Evolutionary conservation across 164 flowering plant genomes (phyloP).

Genomic region (Sextonia rubra): DNA sequence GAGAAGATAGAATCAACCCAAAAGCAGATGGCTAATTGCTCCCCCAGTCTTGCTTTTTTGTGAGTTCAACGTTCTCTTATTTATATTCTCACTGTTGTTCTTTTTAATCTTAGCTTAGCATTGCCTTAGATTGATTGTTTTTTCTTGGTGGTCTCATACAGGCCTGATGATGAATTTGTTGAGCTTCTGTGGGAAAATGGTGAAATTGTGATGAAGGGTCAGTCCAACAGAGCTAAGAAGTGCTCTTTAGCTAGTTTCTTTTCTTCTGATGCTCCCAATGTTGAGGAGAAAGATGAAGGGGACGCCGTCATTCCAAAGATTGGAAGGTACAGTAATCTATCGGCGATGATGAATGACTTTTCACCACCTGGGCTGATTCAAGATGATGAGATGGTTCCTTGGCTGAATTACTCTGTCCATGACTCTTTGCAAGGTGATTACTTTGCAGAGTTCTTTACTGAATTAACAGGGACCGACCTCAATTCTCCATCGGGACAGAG

Average conservation of each 20-base stretch:
- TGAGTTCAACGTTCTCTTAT: slow-evolving; percentile 25
- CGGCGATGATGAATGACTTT: slow-evolving; percentile 36
- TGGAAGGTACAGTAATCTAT: slow-evolving; percentile 34
- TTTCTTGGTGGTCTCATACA: slow-evolving; percentile 24
- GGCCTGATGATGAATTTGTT: slow-evolving; percentile 53
- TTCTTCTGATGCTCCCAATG: slow-evolving; percentile 12
- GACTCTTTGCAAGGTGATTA: slow-evolving; percentile 45
- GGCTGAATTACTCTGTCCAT: slow-evolving; percentile 60
- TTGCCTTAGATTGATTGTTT: background rate
- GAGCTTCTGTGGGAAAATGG: slow-evolving; percentile 94
- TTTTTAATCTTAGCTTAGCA: background rate
- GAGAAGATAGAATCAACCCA: slow-evolving; percentile 45
- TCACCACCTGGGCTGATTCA: slow-evolving; percentile 38
- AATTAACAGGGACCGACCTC: slow-evolving; percentile 49
- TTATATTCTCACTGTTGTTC: background rate
- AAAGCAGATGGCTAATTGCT: slow-evolving; percentile 26
- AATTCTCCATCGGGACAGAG: slow-evolving; percentile 33
- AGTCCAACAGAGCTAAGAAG: slow-evolving; percentile 50
- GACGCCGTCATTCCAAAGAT: slow-evolving; percentile 26
- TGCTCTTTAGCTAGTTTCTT: slow-evolving; percentile 19
- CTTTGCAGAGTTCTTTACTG: slow-evolving; percentile 58
- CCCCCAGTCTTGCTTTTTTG: slow-evolving; percentile 41
- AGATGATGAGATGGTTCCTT: slow-evolving; percentile 67
- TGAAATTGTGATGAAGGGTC: slow-evolving; percentile 71
- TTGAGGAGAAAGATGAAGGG: slow-evolving; percentile 28